Evolutionary conservation across 495 filamentous ascomycete genomes (phyloP).

Genomic region (Aspergillus sclerotiicarbonarius): DNA sequence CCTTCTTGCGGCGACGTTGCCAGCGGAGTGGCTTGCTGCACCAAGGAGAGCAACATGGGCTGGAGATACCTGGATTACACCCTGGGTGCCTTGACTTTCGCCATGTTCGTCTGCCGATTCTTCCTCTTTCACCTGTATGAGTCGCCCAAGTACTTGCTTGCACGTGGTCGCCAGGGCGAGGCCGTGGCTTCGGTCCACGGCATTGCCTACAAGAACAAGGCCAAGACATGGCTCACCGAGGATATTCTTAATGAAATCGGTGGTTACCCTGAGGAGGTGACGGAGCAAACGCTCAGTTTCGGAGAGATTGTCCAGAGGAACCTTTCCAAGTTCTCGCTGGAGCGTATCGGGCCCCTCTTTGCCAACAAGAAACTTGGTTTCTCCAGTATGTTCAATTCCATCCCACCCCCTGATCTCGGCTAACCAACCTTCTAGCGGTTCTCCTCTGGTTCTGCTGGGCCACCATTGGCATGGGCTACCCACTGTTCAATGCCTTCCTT

Average conservation of each 20-base stretch:
- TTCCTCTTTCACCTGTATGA: slow-evolving; percentile 77
- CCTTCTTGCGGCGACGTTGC: slow-evolving; percentile 26
- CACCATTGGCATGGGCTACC: slow-evolving; percentile 58
- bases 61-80: slow-evolving; percentile 77
- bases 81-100: slow-evolving; percentile 68
- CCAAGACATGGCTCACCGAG: slow-evolving; percentile 52
- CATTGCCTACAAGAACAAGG: slow-evolving; percentile 53
- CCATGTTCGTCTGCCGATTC: slow-evolving; percentile 69
- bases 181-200: slow-evolving; percentile 69
- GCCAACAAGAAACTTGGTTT: slow-evolving; percentile 48
- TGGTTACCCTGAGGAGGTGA: slow-evolving; percentile 37
- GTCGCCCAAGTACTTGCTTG: slow-evolving; percentile 77
- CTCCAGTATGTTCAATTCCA: slow-evolving; percentile 31
- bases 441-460: slow-evolving; percentile 58
- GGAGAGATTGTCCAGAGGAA: slow-evolving; percentile 48
- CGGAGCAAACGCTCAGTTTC: slow-evolving; percentile 35
- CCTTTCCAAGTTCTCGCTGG: slow-evolving; percentile 54
- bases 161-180: slow-evolving; percentile 66
- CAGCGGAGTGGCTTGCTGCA: slow-evolving; percentile 48
- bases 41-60: slow-evolving; percentile 65
- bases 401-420: not conserved
- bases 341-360: slow-evolving; percentile 56
- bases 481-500: slow-evolving; percentile 59
- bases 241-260: slow-evolving; percentile 56
- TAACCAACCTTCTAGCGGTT: slow-evolving; percentile 25